A percentile compares a stretch with the other conserved stretches of the same genome.
phyloP scores from a whole-genome alignment of 1,139 yeast genomes.

The Hemisphaericaspora lyxosophila region DNA sequence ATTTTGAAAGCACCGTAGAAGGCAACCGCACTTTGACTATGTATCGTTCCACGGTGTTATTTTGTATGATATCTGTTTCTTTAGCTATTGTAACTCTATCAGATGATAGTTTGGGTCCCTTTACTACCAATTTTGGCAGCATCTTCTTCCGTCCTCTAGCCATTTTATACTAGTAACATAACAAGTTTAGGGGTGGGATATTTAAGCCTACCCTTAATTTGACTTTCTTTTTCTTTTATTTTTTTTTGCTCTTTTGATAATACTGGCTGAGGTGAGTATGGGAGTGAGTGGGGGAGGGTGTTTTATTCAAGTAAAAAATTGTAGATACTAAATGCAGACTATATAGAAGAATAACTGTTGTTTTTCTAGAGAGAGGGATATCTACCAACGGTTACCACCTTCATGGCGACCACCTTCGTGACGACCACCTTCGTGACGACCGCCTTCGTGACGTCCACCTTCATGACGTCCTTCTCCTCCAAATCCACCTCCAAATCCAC shows the following conservation, averaged over 20 bases:
- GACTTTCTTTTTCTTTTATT: too few relatives aligned
- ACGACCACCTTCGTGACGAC: slow-evolving; percentile 2
- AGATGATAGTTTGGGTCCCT: slow-evolving; percentile 11
- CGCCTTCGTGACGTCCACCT: slow-evolving; percentile 3
- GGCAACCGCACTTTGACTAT: slow-evolving; percentile 3
- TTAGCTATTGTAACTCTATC: slow-evolving; percentile 1
- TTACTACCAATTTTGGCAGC: slow-evolving; percentile 14
- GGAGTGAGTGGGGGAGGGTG: too few relatives aligned
- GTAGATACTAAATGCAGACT: too few relatives aligned
- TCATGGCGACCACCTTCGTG: background rate
- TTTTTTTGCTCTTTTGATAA: too few relatives aligned
- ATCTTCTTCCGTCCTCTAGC: slow-evolving; percentile 3
- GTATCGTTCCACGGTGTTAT: background rate
- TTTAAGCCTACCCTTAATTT: too few relatives aligned
- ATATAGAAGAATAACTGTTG: too few relatives aligned
- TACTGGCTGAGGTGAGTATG: too few relatives aligned
- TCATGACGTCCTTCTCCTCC: slow-evolving; percentile 1
- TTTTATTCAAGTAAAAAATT: too few relatives aligned
- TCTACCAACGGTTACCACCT: background rate
- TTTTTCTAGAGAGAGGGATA: background rate
- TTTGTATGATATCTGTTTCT: slow-evolving; percentile 1
- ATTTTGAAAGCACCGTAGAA: background rate
- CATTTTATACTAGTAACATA: background rate
- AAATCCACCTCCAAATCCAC: background rate
- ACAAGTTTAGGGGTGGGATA: too few relatives aligned